Conservation (phyloP, 371 early-diverging fungal species). For the Mortierella sp. region DNA sequence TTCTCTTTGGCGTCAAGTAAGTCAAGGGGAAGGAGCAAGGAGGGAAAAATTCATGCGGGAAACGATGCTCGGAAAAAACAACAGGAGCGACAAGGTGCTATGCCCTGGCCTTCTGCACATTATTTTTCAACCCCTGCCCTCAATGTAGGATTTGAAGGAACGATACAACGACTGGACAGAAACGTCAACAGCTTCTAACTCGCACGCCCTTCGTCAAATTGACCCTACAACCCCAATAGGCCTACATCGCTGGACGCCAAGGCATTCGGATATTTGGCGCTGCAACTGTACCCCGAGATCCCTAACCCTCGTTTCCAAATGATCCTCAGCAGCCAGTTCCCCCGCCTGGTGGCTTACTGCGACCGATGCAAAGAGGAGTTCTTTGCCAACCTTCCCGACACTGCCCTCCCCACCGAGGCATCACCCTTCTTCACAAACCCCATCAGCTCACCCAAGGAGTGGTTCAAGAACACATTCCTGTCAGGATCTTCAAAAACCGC, state of each 20-base stretch:
- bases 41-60: background rate
- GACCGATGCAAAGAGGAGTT: conserved; percentile 63
- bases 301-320: conserved; percentile 73
- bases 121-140: background rate
- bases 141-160: background rate
- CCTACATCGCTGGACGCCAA: conserved; percentile 77
- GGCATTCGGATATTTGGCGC: conserved; percentile 77
- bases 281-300: conserved; percentile 74
- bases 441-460: conserved; percentile 61
- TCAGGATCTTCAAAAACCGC: conserved; percentile 8
- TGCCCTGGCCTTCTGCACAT: background rate
- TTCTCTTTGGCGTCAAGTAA: conserved; percentile 76
- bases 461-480: conserved; percentile 59
- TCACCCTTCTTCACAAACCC: conserved; percentile 70
- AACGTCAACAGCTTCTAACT: background rate
- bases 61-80: background rate
- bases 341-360: conserved; percentile 70
- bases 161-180: background rate
- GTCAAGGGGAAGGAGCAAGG: background rate
- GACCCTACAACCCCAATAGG: conserved; percentile 19
- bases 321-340: conserved; percentile 70
- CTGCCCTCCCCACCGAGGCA: conserved; percentile 46
- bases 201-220: background rate
- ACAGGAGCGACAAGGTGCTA: background rate
- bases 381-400: conserved; percentile 47